Evolutionary conservation across 306 rosid genomes (phyloP).

Genomic region (Lagenaria siceraria): DNA sequence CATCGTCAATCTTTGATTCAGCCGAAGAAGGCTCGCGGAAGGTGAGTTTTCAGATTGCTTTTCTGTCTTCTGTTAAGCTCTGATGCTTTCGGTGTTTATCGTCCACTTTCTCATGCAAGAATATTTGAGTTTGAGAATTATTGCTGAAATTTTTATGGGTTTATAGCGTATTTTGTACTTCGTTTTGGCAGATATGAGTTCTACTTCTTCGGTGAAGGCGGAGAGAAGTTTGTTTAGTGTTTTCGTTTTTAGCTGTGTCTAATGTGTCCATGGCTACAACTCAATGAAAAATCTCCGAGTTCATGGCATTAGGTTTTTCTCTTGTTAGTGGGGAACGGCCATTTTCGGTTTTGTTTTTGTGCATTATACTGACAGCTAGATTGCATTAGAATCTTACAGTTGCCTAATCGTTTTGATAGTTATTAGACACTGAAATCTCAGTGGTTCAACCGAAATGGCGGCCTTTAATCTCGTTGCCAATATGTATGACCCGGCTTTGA

Average conservation of each 20-base stretch:
- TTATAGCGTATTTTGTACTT: neutral
- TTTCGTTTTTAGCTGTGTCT: neutral
- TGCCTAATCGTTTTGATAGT: neutral
- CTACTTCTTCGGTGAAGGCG: neutral
- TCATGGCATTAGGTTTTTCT: neutral
- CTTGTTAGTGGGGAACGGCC: neutral
- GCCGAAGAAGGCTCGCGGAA: neutral
- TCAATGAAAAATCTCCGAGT: neutral
- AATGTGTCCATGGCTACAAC: neutral
- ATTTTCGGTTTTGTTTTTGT: neutral
- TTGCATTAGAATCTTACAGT: neutral
- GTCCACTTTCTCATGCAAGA: neutral
- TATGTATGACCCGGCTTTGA: slow-evolving; percentile 60
- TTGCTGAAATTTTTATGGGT: neutral
- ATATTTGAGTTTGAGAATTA: neutral
- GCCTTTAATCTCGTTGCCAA: slow-evolving; percentile 36
- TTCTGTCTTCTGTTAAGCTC: neutral
- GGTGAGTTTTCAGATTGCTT: neutral
- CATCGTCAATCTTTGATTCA: neutral
- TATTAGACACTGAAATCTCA: neutral
- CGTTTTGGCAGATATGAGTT: neutral
- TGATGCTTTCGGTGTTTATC: neutral
- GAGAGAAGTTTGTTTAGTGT: neutral
- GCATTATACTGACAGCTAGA: neutral
- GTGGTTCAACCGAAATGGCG: slow-evolving; percentile 30